These are phyloP conservation scores for Meira nashicola DNA, from an alignment of 1,284 basidiomycete species.

Conservation along the genomic window DNA sequence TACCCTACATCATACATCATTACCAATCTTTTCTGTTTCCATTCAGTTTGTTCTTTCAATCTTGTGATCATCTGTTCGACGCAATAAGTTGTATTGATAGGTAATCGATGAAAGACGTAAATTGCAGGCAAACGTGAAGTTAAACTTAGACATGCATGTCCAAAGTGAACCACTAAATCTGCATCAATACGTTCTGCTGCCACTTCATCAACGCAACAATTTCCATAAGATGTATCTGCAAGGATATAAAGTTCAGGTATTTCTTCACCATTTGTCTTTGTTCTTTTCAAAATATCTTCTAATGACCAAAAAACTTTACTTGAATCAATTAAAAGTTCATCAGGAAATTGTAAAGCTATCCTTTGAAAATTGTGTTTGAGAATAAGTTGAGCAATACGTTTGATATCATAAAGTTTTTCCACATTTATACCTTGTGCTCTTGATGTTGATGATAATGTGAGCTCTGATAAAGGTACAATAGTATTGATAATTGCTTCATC, in stretches of 20 bases:
- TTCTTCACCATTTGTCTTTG: slow-evolving; percentile 51
- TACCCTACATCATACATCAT: slow-evolving; percentile 78
- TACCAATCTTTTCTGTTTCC: slow-evolving; percentile 55
- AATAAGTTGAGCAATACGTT: slow-evolving; percentile 25
- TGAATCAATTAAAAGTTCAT: slow-evolving; percentile 80
- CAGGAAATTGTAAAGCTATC: slow-evolving; percentile 84
- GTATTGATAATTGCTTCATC: slow-evolving; percentile 45
- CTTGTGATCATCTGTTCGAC: background rate
- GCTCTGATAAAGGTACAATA: slow-evolving; percentile 30
- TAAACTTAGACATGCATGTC: slow-evolving; percentile 87
- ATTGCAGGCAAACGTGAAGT: slow-evolving; percentile 74
- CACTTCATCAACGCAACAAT: slow-evolving; percentile 92
- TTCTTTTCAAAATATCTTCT: slow-evolving; percentile 64
- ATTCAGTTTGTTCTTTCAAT: slow-evolving; percentile 14
- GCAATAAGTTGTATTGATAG: slow-evolving; percentile 43
- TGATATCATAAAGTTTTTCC: slow-evolving; percentile 33
- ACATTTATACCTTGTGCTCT: slow-evolving; percentile 16
- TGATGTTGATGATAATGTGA: slow-evolving; percentile 37
- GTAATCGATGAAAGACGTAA: slow-evolving; percentile 74
- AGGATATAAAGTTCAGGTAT: slow-evolving; percentile 42
- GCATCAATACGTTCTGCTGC: slow-evolving; percentile 90
- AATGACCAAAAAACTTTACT: slow-evolving; percentile 78
- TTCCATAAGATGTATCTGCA: slow-evolving; percentile 10
- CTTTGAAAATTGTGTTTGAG: slow-evolving; percentile 19
- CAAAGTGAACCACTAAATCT: slow-evolving; percentile 88